phyloP scores from a whole-genome alignment of 2,329 filamentous ascomycete species.

The Colletotrichum sp. region DNA sequence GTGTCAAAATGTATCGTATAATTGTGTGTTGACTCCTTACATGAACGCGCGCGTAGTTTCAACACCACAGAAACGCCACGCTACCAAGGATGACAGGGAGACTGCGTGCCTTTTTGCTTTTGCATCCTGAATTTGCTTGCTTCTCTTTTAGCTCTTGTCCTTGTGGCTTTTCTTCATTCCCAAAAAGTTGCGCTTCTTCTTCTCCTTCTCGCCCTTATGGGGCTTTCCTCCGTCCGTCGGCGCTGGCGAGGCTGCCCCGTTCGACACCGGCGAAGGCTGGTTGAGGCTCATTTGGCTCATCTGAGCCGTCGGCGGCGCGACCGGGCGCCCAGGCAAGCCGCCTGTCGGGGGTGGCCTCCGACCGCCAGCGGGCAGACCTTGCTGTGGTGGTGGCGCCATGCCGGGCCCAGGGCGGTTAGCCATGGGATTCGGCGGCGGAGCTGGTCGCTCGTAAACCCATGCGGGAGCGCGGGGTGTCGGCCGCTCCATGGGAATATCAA shows the following conservation, averaged over 20 bases:
- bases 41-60: background rate
- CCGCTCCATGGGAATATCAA: conserved; percentile 82
- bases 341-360: conserved; percentile 26
- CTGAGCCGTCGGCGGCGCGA: conserved; percentile 55
- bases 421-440: conserved; percentile 51
- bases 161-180: conserved; percentile 60
- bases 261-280: conserved; percentile 26
- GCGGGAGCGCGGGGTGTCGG: conserved; percentile 83
- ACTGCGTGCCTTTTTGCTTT: background rate
- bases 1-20: background rate
- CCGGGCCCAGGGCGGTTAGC: conserved; percentile 31
- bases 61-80: conserved; percentile 7
- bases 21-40: background rate
- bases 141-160: conserved; percentile 3
- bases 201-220: conserved; percentile 64
- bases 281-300: conserved; percentile 62
- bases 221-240: conserved; percentile 41
- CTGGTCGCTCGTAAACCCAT: conserved; percentile 81
- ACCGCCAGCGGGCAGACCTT: conserved; percentile 25
- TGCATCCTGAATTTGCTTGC: background rate
- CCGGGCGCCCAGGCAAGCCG: conserved; percentile 41
- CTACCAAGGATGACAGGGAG: background rate
- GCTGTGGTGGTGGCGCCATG: conserved; percentile 26
- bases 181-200: conserved; percentile 66
- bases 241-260: conserved; percentile 24